Conservation (phyloP, 2,329 filamentous ascomycete species). For the Apiospora arundinis region DNA sequence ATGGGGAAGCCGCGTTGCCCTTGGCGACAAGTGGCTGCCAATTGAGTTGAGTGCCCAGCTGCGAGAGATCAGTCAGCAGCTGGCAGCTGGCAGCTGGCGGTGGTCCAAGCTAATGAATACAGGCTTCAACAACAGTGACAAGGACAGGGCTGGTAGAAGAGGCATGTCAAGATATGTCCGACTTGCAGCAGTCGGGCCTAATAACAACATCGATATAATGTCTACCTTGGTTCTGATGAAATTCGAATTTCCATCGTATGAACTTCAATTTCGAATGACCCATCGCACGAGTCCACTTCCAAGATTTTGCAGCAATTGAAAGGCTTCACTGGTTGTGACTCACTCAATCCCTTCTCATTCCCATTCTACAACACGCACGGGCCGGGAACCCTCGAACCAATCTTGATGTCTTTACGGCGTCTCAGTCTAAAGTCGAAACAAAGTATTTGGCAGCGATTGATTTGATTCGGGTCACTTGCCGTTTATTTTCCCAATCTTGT, state of each 20-base stretch:
- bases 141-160: neutral
- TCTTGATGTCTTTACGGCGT: neutral
- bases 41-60: neutral
- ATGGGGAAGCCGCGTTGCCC: constrained; percentile 12
- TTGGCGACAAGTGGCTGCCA: constrained; percentile 4
- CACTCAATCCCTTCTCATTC: neutral
- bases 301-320: neutral
- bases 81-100: neutral
- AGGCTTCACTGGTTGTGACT: neutral
- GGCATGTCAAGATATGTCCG: neutral
- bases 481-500: neutral
- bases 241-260: neutral
- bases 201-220: neutral
- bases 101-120: neutral
- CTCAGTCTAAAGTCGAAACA: neutral
- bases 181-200: constrained; percentile 2
- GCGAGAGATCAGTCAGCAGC: neutral
- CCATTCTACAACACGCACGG: neutral
- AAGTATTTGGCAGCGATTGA: neutral
- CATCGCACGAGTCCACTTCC: neutral
- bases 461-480: constrained; percentile 1
- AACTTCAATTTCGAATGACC: constrained; percentile 5
- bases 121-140: neutral
- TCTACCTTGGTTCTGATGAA: neutral
- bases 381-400: neutral